Evolutionary conservation across 306 rosid species (phyloP).

Genomic region (Citrullus colocynthis): DNA sequence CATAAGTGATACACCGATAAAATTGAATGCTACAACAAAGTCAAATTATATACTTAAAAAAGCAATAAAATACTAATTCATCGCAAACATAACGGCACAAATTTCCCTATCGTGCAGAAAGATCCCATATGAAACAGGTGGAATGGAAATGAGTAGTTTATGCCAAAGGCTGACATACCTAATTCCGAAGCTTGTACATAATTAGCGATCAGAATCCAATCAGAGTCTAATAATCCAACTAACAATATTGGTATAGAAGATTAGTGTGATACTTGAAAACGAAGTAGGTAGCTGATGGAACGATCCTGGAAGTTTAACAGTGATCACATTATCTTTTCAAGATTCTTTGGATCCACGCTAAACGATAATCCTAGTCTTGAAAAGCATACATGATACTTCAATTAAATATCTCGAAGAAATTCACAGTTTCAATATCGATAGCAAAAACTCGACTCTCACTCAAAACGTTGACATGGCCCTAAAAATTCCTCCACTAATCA

Average conservation of each 20-base stretch:
- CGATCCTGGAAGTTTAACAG: neutral
- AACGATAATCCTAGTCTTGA: neutral
- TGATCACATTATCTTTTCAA: too few relatives aligned
- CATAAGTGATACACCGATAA: too few relatives aligned
- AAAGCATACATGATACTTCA: neutral
- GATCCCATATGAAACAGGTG: neutral
- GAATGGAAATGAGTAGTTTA: neutral
- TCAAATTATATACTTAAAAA: neutral
- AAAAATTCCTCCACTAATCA: neutral
- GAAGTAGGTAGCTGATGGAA: neutral
- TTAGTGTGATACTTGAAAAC: neutral
- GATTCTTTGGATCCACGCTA: neutral
- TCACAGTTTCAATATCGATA: neutral
- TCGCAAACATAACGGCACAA: neutral
- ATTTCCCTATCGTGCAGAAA: neutral
- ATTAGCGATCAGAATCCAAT: too few relatives aligned
- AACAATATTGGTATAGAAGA: neutral
- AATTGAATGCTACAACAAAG: neutral
- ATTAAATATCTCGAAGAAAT: neutral
- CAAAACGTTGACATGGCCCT: neutral
- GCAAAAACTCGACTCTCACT: neutral
- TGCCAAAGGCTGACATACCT: neutral
- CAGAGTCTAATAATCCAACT: neutral
- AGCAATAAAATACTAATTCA: neutral
- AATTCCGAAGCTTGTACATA: neutral